A percentile compares a stretch with the other conserved stretches of the same genome.
These are phyloP conservation scores for Paraconiothyrium sp. DNA, from an alignment of 2,329 filamentous ascomycete species.

Conservation along the genomic window DNA sequence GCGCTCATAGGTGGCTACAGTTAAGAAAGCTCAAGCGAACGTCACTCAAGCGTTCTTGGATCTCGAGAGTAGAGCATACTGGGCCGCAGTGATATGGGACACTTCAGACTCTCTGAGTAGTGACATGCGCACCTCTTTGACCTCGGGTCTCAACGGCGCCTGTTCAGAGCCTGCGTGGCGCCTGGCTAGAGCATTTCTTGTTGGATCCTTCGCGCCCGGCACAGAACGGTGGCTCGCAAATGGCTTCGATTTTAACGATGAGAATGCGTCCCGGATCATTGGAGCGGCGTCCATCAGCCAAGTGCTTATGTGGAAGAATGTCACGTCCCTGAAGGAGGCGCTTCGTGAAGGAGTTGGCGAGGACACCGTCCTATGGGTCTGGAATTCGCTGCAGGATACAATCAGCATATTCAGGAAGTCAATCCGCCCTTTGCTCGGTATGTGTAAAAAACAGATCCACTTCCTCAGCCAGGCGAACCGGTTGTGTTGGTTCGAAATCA, in stretches of 20 bases:
- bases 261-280: slow-evolving; percentile 17
- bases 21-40: neutral
- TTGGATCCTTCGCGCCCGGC: slow-evolving; percentile 16
- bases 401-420: neutral
- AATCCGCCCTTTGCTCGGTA: neutral
- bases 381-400: neutral
- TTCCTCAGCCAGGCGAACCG: slow-evolving; percentile 15
- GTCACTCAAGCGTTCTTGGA: slow-evolving; percentile 14
- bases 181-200: slow-evolving; percentile 17
- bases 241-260: slow-evolving; percentile 13
- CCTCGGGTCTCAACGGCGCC: slow-evolving; percentile 22
- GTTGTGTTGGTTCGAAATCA: slow-evolving; percentile 17
- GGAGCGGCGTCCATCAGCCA: slow-evolving; percentile 17
- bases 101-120: slow-evolving; percentile 14
- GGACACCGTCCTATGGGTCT: slow-evolving; percentile 8
- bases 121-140: slow-evolving; percentile 20
- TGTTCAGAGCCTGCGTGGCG: slow-evolving; percentile 23
- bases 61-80: slow-evolving; percentile 24
- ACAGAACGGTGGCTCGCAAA: neutral
- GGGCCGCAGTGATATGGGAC: slow-evolving; percentile 24
- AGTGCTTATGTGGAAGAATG: slow-evolving; percentile 22
- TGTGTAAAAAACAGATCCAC: neutral
- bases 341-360: slow-evolving; percentile 24
- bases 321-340: slow-evolving; percentile 23
- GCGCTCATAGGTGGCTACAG: neutral